These are phyloP conservation scores for Gentiana dahurica DNA, from an alignment of 257 asterid species.

Conservation along the genomic window DNA sequence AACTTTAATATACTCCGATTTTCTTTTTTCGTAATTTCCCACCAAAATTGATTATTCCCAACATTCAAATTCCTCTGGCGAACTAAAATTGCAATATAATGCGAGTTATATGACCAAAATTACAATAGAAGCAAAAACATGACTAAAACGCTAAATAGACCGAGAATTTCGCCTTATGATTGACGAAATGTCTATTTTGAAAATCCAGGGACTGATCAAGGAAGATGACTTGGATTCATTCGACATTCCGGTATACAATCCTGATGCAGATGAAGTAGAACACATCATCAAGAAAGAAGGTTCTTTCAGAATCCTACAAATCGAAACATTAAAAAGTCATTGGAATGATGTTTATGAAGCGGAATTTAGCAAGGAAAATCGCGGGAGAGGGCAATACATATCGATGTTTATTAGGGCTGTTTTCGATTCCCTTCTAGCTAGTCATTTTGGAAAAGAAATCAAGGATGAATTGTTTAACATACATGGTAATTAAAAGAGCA, in stretches of 20 bases:
- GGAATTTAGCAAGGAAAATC: background rate
- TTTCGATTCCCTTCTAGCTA: slow-evolving; percentile 2
- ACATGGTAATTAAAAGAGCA: background rate
- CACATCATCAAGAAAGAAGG: slow-evolving; percentile 5
- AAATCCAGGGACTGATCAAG: background rate
- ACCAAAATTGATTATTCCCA: no score
- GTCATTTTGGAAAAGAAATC: slow-evolving; percentile 2
- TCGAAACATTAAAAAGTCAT: slow-evolving; percentile 2
- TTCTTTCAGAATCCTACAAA: slow-evolving; percentile 6
- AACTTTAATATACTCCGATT: no score
- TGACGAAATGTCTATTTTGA: background rate
- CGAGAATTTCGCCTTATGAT: no score
- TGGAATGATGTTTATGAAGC: slow-evolving; percentile 7
- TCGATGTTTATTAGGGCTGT: slow-evolving; percentile 5
- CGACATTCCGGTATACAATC: slow-evolving; percentile 6
- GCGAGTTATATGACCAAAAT: no score
- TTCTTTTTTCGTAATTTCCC: no score
- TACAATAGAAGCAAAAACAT: no score
- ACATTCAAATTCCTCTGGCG: no score
- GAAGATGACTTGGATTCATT: background rate
- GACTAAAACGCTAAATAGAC: no score
- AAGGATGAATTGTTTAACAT: slow-evolving; percentile 6
- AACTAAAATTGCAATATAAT: no score
- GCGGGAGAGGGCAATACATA: background rate
- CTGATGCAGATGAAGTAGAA: slow-evolving; percentile 4